These are phyloP conservation scores for Elsinoe perseae DNA, from an alignment of 2,329 filamentous ascomycete genomes.

Conservation along the genomic window DNA sequence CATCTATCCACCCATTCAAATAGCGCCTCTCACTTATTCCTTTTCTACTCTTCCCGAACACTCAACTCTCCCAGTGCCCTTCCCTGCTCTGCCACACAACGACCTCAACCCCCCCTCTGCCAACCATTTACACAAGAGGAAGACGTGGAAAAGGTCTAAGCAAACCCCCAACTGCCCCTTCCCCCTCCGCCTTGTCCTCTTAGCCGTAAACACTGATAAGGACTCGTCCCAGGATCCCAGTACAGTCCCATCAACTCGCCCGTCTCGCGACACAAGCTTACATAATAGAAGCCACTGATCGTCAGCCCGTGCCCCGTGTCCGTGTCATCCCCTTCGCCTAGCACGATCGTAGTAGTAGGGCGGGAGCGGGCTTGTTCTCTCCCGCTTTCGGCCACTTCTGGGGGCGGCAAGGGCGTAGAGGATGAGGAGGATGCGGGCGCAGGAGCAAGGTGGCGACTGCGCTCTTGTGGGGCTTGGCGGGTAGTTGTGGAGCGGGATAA, in stretches of 20 bases:
- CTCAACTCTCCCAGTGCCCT: neutral
- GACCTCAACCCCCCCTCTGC: neutral
- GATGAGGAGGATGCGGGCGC: neutral
- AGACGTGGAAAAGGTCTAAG: slow-evolving; percentile 20
- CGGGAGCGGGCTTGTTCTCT: slow-evolving; percentile 5
- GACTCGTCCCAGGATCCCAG: slow-evolving; percentile 47
- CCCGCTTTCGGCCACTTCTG: neutral
- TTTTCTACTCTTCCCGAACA: neutral
- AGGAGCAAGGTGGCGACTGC: neutral
- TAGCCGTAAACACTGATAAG: slow-evolving; percentile 46
- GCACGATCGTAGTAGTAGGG: slow-evolving; percentile 11
- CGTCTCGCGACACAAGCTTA: slow-evolving; percentile 40
- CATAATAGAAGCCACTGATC: slow-evolving; percentile 49
- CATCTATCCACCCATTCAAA: too few species aligned
- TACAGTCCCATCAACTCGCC: slow-evolving; percentile 46
- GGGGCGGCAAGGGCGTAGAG: neutral
- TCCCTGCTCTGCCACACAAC: neutral
- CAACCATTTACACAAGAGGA: neutral
- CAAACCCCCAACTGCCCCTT: slow-evolving; percentile 35
- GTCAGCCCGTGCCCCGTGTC: slow-evolving; percentile 41
- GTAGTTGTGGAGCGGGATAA: too few species aligned
- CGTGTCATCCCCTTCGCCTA: slow-evolving; percentile 22
- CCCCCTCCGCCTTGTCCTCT: slow-evolving; percentile 30
- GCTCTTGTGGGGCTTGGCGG: too few species aligned
- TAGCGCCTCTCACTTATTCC: too few species aligned